phyloP scores from a whole-genome alignment of 177 flowering plant genomes.

The Vitis hybrid region DNA sequence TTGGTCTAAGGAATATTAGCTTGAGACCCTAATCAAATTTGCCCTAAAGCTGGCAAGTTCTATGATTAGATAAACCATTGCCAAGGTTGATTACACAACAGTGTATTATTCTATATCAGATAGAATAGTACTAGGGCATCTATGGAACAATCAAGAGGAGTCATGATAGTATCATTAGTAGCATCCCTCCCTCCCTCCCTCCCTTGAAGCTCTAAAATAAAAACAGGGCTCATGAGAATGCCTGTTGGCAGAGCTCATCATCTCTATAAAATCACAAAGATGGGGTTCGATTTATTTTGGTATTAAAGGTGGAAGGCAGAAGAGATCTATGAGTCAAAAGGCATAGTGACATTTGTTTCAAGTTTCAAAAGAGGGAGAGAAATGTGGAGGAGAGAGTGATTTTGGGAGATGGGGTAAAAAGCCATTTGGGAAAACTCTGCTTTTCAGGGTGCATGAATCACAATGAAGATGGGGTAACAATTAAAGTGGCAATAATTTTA shows the following conservation, averaged over 20 bases:
- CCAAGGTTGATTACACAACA: background rate
- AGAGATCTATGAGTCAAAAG: no score
- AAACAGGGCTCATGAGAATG: background rate
- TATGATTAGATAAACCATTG: constrained; percentile 4
- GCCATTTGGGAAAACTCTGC: no score
- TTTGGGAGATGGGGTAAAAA: no score
- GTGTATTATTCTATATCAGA: background rate
- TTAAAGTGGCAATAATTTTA: no score
- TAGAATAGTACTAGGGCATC: background rate
- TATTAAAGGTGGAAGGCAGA: no score
- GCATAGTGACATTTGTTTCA: no score
- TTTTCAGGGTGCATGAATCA: no score
- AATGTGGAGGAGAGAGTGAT: no score
- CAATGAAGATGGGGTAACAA: no score
- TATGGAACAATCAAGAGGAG: background rate
- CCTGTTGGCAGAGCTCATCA: background rate
- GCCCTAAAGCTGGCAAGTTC: no score
- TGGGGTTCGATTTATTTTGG: no score
- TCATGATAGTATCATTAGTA: constrained; percentile 3
- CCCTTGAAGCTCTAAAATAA: background rate
- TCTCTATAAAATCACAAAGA: background rate
- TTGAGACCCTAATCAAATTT: background rate
- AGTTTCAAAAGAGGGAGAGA: no score
- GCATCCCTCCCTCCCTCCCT: background rate
- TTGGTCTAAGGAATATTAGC: background rate